Base-by-base conservation (phyloP, 257 asterid genomes). In the Coffea eugenioides region DNA sequence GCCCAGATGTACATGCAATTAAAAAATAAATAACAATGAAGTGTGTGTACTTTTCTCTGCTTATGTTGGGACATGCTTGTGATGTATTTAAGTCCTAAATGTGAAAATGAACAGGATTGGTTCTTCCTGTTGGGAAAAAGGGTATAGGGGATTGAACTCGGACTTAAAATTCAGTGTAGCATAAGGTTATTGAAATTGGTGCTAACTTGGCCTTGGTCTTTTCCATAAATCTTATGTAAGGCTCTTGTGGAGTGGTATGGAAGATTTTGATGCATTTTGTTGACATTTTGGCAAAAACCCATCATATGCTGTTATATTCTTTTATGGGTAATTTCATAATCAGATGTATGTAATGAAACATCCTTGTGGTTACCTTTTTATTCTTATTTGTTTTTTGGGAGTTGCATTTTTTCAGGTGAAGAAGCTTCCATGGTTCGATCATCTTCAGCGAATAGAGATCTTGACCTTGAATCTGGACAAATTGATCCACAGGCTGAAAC, bases 391-490 rank as follows among this genome's bases (percentile, higher is more conserved):
- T 6, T 48, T 46, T 77, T 68, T 54, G 68, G 68, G 23, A 61
- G 73, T 81, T 77, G 57, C 72, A 68, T 67, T 82, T 82, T 82
- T 87, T 81, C 85, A 94, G 97, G 90, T 73, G 94, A 88, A 80
- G 96, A 89, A 75, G 90, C 87, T 71, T 71, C 93, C 71, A 76
- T 87, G 80, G 85, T 84, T 82, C 88, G 86, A 78, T 87, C 90
- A 83, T 84, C 94, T 80, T 84, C 88, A 72, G 86, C 79, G 73
- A 87, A 78, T 82, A 92, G 90, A 84, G 94, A 87, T 81, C 84
- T 84, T 74, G 97, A 91, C 80, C 84, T 90, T 80, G 97, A 93
- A 90, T 88, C 94, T 84, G 99, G 97, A 61, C 94, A 90, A 83
- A 82, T 86, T 69, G 98, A 90, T 81, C 90, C 92, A 75, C 88